Base-by-base conservation (phyloP, 768 basidiomycete genomes). In the Leccinum incarnatum region DNA sequence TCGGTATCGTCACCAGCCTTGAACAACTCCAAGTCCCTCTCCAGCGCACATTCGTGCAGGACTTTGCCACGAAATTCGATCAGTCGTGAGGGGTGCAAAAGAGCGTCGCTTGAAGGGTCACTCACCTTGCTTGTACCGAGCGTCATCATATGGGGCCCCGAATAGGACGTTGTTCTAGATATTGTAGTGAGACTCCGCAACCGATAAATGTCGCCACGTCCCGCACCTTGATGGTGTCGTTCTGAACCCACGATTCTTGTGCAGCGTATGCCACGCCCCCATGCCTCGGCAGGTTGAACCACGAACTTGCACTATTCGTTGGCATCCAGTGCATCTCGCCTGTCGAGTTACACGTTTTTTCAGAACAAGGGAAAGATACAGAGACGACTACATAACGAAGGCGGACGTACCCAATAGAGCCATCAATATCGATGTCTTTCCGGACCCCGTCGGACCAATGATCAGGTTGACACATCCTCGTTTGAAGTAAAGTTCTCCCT, bases 241-340 rank as follows among this genome's bases (percentile, higher is more conserved):
- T 56, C 25, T 56, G 55, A 29, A 56, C 36, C 55, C 55, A 56
- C 2, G 55, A 56, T 3, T 56, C 36, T 14, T 56, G 50, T 21
- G 50, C 55, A 53, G 55, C 36, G 15, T 53, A 53, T 14, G 55
- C 55, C 19, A 56, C 49, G 9, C 55, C 55, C 9, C 50, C n/a
- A n/a, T 53, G 17, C 34, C 49, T 53, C 11, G 55, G 49, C 23
- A 56, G 6, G 49, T 56, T 56, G 48, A 56, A 56, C 55, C 49
- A 56, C 19, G 55, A 36, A 2, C n/a, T 15, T 5, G 55, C 27
- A 29, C 27, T 8, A 23, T 25, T 8, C 5, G 17, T 27, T 4
- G 55, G n/a, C 5, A 55, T 17, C 55, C 55, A 56, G 27, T 56
- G 55, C 55, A 56, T 56, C 55, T 53, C 55, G 14, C 55, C 55